These are phyloP conservation scores for Eutrema heterophyllum DNA, from an alignment of 345 rosid genomes.

Conservation along the genomic window DNA sequence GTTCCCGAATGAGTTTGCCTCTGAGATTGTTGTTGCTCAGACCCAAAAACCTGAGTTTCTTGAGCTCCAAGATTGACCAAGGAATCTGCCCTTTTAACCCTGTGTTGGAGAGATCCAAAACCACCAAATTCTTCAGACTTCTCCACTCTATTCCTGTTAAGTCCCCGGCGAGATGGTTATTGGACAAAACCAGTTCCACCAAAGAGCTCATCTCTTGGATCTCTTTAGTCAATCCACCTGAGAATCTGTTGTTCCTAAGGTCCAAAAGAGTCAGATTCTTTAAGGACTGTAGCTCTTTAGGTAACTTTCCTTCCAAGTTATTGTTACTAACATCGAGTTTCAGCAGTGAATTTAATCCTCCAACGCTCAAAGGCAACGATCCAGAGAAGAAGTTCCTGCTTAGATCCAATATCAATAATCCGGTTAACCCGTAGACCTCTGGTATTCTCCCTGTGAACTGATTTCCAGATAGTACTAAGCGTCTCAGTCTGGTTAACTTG, in stretches of 20 bases:
- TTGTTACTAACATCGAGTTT: slow-evolving; percentile 88
- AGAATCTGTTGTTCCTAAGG: slow-evolving; percentile 63
- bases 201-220: slow-evolving; percentile 55
- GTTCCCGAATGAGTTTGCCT: slow-evolving; percentile 47
- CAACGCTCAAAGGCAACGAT: slow-evolving; percentile 47
- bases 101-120: slow-evolving; percentile 59
- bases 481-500: slow-evolving; percentile 50
- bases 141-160: slow-evolving; percentile 51
- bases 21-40: slow-evolving; percentile 64
- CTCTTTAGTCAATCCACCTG: slow-evolving; percentile 57
- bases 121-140: slow-evolving; percentile 46
- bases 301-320: slow-evolving; percentile 47
- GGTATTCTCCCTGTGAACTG: slow-evolving; percentile 58
- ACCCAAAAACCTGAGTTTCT: slow-evolving; percentile 70
- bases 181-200: slow-evolving; percentile 61
- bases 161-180: slow-evolving; percentile 57
- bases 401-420: slow-evolving; percentile 69
- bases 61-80: slow-evolving; percentile 45
- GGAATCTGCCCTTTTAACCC: slow-evolving; percentile 68
- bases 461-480: slow-evolving; percentile 72
- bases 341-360: slow-evolving; percentile 55
- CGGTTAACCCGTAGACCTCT: slow-evolving; percentile 40
- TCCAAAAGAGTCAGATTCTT: slow-evolving; percentile 77
- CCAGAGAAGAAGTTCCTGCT: slow-evolving; percentile 75
- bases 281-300: slow-evolving; percentile 42